These are phyloP conservation scores for Mesotaenium endlicherianum DNA, from an alignment of 139 green algal species.

Conservation along the genomic window DNA sequence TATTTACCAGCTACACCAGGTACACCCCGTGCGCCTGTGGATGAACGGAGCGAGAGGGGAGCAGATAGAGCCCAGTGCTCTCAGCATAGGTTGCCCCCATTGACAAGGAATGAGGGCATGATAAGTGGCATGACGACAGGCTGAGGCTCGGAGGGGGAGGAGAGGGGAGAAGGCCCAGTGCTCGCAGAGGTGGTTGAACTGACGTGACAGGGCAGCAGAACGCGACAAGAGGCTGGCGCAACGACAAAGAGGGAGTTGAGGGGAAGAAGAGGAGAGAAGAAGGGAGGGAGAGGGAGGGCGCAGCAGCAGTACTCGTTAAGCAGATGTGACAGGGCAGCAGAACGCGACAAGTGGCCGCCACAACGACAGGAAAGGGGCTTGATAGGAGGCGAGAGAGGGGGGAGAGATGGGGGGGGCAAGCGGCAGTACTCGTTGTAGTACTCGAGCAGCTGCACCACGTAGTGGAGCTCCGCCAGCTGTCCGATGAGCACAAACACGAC, in stretches of 20 bases:
- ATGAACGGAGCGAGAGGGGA: no score
- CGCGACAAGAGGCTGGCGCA: background rate
- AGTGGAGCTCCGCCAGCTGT: slow-evolving; percentile 42
- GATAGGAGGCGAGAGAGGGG: background rate
- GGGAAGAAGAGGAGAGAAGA: background rate
- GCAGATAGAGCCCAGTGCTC: no score
- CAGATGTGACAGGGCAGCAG: background rate
- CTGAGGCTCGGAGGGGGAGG: no score
- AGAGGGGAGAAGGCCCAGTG: no score
- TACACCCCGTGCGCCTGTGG: no score
- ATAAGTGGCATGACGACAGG: no score
- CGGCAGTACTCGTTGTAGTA: slow-evolving; percentile 1
- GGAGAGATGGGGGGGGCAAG: background rate
- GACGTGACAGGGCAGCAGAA: background rate
- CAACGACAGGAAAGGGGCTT: background rate
- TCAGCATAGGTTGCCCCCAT: no score
- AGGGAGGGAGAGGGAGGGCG: background rate
- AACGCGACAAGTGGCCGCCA: background rate
- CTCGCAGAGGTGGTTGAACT: no score
- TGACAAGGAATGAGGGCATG: no score
- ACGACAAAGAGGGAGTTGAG: background rate
- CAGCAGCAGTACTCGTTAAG: no score
- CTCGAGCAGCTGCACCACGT: slow-evolving; percentile 35
- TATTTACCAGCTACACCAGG: no score
- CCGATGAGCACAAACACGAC: slow-evolving; percentile 33